Conservation (phyloP, 495 filamentous ascomycete species). For the Penicillium cosmopolitanum region DNA sequence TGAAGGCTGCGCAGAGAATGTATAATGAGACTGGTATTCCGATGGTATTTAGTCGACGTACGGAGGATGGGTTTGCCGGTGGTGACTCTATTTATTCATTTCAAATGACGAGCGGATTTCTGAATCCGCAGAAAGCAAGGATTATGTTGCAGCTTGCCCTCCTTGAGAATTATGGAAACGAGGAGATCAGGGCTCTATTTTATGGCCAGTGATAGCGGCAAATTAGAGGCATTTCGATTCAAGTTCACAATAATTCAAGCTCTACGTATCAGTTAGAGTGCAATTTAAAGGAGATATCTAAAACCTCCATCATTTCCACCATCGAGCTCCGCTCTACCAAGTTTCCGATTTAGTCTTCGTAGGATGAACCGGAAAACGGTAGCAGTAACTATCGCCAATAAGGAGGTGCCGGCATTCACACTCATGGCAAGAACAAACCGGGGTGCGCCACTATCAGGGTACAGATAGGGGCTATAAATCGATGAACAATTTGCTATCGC, state of each 20-base stretch:
- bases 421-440: neutral
- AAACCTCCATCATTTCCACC: neutral
- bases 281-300: neutral
- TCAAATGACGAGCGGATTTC: constrained; percentile 8
- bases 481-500: neutral
- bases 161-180: neutral
- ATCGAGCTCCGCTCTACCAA: neutral
- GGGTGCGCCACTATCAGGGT: neutral
- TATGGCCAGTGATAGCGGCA: neutral
- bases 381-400: neutral
- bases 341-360: neutral
- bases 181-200: neutral
- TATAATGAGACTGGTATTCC: neutral
- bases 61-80: constrained; percentile 4
- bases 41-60: constrained; percentile 5
- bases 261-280: too few relatives aligned
- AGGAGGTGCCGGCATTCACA: neutral
- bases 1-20: constrained; percentile 1
- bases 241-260: too few relatives aligned
- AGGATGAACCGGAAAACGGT: neutral
- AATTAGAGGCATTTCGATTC: too few relatives aligned
- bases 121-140: constrained; percentile 7
- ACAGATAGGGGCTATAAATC: neutral
- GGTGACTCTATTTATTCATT: constrained; percentile 5
- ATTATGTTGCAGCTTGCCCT: constrained; percentile 7